A percentile compares a stretch with the other conserved stretches of the same genome.
Evolutionary conservation across 2,329 filamentous ascomycete genomes (phyloP).

Genomic region (Leptographium radiaticola): DNA sequence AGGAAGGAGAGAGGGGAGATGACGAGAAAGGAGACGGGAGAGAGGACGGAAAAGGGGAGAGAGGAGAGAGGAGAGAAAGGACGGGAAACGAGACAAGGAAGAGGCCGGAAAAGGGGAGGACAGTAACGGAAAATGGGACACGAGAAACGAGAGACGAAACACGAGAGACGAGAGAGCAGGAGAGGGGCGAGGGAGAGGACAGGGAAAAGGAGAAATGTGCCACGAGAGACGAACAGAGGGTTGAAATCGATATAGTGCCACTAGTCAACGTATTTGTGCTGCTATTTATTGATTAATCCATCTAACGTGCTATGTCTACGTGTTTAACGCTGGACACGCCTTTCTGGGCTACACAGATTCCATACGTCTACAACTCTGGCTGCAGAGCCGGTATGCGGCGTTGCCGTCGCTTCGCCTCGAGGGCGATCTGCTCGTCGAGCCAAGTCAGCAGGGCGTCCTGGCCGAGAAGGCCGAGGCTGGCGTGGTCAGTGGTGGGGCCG

Average conservation of each 20-base stretch:
- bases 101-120: neutral
- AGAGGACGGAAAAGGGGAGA: neutral
- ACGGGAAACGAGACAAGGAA: neutral
- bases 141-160: no score
- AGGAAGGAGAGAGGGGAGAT: neutral
- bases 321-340: no score
- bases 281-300: no score
- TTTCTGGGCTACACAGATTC: no score
- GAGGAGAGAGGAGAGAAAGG: neutral
- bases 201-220: no score
- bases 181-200: neutral
- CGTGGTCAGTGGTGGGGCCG: conserved; percentile 12
- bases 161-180: no score
- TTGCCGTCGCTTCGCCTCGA: neutral
- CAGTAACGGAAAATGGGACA: neutral
- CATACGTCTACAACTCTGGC: no score
- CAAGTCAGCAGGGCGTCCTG: conserved; percentile 5
- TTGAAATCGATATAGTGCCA: no score
- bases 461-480: neutral
- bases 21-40: neutral
- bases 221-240: no score
- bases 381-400: no score
- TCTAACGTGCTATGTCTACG: no score
- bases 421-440: conserved; percentile 4
- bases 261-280: neutral